A percentile compares a stretch with the other conserved stretches of the same genome.
These are phyloP conservation scores for Tetrapyrgos nigripes DNA, from an alignment of 1,284 basidiomycete species.

Conservation along the genomic window DNA sequence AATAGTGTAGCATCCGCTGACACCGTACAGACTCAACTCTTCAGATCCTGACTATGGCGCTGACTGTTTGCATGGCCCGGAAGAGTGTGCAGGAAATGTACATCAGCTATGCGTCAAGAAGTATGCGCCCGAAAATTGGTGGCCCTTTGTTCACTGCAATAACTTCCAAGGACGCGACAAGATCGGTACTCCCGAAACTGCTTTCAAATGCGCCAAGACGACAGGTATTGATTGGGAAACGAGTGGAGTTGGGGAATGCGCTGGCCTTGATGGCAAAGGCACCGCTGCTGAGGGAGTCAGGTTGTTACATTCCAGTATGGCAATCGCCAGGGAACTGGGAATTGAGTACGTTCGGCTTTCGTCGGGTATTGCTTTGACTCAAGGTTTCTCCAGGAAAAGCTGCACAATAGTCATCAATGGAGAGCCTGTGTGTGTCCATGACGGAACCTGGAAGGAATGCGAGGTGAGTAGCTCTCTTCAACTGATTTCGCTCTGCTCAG, in stretches of 20 bases:
- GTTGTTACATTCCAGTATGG: constrained; percentile 67
- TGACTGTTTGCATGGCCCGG: constrained; percentile 77
- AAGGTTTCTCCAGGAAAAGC: constrained; percentile 64
- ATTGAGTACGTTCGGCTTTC: constrained; percentile 56
- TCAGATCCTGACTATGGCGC: constrained; percentile 75
- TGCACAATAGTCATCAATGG: constrained; percentile 84
- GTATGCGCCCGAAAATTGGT: constrained; percentile 66
- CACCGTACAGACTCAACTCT: constrained; percentile 59
- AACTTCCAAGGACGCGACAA: constrained; percentile 69
- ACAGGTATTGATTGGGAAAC: constrained; percentile 70
- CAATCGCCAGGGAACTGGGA: constrained; percentile 50
- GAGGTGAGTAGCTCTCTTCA: constrained; percentile 70
- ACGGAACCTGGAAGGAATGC: constrained; percentile 82
- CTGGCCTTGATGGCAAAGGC: constrained; percentile 58
- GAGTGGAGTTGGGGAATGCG: constrained; percentile 25
- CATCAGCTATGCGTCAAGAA: constrained; percentile 82
- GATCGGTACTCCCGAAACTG: constrained; percentile 70
- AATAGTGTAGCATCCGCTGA: not conserved
- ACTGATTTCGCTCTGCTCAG: constrained; percentile 3
- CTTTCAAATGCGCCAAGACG: constrained; percentile 67
- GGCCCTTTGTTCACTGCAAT: constrained; percentile 79
- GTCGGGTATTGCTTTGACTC: constrained; percentile 1
- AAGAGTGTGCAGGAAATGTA: constrained; percentile 88
- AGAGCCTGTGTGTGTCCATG: constrained; percentile 76
- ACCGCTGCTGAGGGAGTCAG: constrained; percentile 64